Percentiles rank a stretch among this genome's conserved stretches.
These are phyloP conservation scores for Ascocoryne sarcoides DNA, from an alignment of 2,329 filamentous ascomycete species.

Conservation along the genomic window DNA sequence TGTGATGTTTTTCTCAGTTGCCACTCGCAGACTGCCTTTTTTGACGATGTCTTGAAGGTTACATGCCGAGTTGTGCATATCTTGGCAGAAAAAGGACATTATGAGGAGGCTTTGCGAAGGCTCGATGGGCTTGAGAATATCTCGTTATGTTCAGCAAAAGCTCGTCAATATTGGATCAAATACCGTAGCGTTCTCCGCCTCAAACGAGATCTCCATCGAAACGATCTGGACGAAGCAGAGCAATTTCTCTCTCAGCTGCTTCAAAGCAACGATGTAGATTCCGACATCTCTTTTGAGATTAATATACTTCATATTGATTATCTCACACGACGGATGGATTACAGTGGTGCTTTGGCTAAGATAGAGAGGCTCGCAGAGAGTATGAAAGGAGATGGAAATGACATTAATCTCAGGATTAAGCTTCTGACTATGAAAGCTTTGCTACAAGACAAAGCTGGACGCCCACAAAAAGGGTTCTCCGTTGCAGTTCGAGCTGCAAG, in stretches of 20 bases:
- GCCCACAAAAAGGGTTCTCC: constrained; percentile 56
- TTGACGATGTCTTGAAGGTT: constrained; percentile 73
- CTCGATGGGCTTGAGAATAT: constrained; percentile 53
- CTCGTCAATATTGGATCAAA: constrained; percentile 63
- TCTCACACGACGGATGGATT: constrained; percentile 43
- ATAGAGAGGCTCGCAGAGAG: constrained; percentile 43
- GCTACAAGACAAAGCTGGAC: constrained; percentile 49
- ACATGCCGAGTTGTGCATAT: constrained; percentile 62
- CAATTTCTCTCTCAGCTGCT: constrained; percentile 49
- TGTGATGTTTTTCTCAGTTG: constrained; percentile 71
- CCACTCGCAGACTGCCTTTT: constrained; percentile 52
- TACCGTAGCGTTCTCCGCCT: constrained; percentile 60
- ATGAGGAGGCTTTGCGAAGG: constrained; percentile 55
- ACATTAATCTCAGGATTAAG: constrained; percentile 52
- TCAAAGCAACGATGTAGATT: constrained; percentile 34
- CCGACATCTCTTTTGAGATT: constrained; percentile 51
- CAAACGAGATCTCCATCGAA: constrained; percentile 49
- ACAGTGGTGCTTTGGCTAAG: constrained; percentile 41
- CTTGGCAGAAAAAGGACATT: constrained; percentile 58
- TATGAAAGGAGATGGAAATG: constrained; percentile 46
- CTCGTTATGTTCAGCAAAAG: constrained; percentile 63
- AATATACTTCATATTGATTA: constrained; percentile 52
- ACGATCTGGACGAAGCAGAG: constrained; percentile 47
- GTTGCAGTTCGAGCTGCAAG: constrained; percentile 55
- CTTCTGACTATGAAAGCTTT: constrained; percentile 53